These are phyloP conservation scores for Hymenoscyphus infarciens DNA, from an alignment of 2,329 filamentous ascomycete species.

Conservation along the genomic window DNA sequence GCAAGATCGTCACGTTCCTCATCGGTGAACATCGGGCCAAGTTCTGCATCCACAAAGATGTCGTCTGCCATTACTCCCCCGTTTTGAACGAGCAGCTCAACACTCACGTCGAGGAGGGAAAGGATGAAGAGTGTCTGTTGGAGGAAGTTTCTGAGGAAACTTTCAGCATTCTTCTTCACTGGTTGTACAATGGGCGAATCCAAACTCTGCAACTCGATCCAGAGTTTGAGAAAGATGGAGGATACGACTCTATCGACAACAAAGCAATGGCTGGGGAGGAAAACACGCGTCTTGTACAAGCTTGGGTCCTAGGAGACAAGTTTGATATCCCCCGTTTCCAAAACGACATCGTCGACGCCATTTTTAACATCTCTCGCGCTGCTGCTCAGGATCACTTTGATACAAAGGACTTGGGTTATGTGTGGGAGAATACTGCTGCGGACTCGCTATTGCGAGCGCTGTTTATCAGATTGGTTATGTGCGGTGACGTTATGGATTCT, in stretches of 20 bases:
- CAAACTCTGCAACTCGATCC: background rate
- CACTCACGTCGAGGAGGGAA: background rate
- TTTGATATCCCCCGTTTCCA: background rate
- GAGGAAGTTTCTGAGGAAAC: background rate
- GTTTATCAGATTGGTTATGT: background rate
- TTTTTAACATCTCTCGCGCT: background rate
- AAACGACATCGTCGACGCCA: background rate
- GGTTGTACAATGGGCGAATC: background rate
- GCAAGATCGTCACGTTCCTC: background rate
- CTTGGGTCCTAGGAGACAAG: background rate
- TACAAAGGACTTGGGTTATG: background rate
- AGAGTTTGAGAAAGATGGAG: background rate
- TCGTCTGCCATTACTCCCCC: background rate
- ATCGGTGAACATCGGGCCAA: background rate
- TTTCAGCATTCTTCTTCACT: background rate
- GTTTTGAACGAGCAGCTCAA: background rate
- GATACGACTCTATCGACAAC: background rate
- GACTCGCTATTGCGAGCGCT: background rate
- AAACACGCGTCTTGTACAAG: background rate
- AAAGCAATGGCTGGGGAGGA: background rate
- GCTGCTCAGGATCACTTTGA: too few species aligned
- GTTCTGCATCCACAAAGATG: background rate
- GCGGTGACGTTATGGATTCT: background rate
- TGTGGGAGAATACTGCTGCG: background rate
- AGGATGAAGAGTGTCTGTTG: background rate